phyloP scores from a whole-genome alignment of 805 yeast species.

The Candida berthetii region DNA sequence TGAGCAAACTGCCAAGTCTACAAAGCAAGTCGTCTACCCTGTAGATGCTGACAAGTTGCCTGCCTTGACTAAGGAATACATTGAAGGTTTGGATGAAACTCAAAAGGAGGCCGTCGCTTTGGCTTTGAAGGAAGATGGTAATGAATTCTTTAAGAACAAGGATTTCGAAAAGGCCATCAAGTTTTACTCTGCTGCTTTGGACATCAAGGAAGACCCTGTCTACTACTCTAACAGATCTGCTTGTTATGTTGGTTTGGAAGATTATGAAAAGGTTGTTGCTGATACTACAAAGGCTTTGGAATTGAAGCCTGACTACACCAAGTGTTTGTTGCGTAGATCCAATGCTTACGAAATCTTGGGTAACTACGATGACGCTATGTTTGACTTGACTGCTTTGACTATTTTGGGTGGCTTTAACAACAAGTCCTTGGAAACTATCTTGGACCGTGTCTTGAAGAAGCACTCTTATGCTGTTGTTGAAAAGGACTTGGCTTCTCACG shows the following conservation, averaged over 20 bases:
- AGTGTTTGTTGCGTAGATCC: conserved; percentile 91
- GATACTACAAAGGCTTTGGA: conserved; percentile 85
- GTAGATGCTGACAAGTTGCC: conserved; percentile 53
- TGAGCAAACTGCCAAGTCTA: conserved; percentile 11
- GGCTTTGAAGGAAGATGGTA: conserved; percentile 86
- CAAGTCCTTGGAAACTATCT: conserved; percentile 67
- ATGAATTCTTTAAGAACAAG: conserved; percentile 65
- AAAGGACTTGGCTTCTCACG: conserved; percentile 39
- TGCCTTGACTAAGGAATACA: conserved; percentile 38
- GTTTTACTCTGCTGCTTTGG: conserved; percentile 73
- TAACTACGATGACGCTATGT: conserved; percentile 76
- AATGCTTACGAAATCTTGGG: conserved; percentile 82
- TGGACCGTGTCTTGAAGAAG: conserved; percentile 82
- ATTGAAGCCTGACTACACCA: conserved; percentile 83
- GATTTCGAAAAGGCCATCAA: conserved; percentile 71
- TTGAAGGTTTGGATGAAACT: conserved; percentile 37
- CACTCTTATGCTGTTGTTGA: conserved; percentile 72
- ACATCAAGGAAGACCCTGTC: conserved; percentile 75
- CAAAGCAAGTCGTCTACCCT: conserved; percentile 35
- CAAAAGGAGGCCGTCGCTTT: conserved; percentile 62
- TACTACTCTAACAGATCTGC: conserved; percentile 96
- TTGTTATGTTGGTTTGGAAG: conserved; percentile 77
- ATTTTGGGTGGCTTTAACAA: conserved; percentile 80
- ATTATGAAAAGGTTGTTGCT: conserved; percentile 77
- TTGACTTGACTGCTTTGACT: conserved; percentile 86